Percentiles rank a stretch among this genome's conserved stretches.
Evolutionary conservation across 495 filamentous ascomycete genomes (phyloP).

Genomic region (Xylaria castorea): DNA sequence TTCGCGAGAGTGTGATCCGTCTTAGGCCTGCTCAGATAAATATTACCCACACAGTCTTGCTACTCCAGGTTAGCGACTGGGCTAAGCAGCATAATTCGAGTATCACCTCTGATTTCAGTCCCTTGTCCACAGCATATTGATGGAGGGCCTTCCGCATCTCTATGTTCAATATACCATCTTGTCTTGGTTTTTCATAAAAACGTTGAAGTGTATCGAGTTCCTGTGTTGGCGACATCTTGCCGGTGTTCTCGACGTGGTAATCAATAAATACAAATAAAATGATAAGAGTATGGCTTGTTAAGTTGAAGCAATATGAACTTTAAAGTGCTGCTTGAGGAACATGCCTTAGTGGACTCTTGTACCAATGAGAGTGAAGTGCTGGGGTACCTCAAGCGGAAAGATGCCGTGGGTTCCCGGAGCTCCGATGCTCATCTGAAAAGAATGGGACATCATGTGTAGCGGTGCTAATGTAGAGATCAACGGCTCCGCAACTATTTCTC

Average conservation of each 20-base stretch:
- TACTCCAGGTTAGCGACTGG: not conserved
- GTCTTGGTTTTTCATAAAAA: not conserved
- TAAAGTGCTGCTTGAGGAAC: not conserved
- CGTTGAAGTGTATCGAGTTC: not conserved
- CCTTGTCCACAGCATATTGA: not conserved
- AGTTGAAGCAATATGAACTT: not conserved
- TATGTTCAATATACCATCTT: not conserved
- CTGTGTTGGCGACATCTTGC: not conserved
- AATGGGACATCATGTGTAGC: no score
- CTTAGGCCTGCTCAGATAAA: not conserved
- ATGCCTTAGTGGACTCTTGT: not conserved
- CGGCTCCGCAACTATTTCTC: not conserved
- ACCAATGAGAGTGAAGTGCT: not conserved
- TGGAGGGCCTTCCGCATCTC: conserved; percentile 9
- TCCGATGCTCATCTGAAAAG: not conserved
- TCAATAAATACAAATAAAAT: not conserved
- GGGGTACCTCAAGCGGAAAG: conserved; percentile 1
- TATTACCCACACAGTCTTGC: conserved; percentile 20
- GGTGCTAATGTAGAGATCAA: no score
- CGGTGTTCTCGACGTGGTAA: not conserved
- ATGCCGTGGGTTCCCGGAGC: conserved; percentile 10
- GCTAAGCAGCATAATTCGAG: not conserved
- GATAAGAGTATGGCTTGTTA: no score
- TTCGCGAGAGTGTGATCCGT: not conserved
- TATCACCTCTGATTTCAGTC: not conserved